Base-by-base conservation (phyloP, 2,329 filamentous ascomycete genomes). In the Fusarium piperis region DNA sequence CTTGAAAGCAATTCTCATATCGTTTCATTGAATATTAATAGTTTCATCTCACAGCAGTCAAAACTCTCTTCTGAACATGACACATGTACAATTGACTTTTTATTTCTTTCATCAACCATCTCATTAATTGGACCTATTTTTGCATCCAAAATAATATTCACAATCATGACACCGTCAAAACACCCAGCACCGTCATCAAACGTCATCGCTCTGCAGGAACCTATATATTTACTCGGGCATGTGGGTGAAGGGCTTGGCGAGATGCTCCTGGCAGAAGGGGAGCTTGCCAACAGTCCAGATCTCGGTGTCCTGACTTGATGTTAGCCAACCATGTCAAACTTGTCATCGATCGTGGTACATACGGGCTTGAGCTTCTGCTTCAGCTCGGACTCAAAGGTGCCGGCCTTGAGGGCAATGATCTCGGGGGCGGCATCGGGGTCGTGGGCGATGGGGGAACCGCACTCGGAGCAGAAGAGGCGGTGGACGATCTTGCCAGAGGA, bases 281-380 rank as follows among this genome's bases (percentile, higher is more conserved):
- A 92, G 86, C 86, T 92, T 92, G 83, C 88, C 80, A 70, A 84
- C 87, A 56, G 89, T 91, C 90, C 90, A 92, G 82, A 92, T 92
- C 83, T 92, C 90, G 73, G 89, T 90, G 74, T 90, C 86, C 86
- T 89, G 28, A n/a, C 2, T 4, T n/a, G 18, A 58, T 58, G 65
- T 75, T 35, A 75, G 72, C 64, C 18, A 39, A 23, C 5, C 5
- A 23, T 38, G 32, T 18, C 4, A 11, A 28, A 23, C 10, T 26
- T 7, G 18, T 6, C 23, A n/a, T 11, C 26, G 6, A 2, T 9
- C 11, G 11, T 16, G 4, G 10, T 23, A 83, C 86, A 73, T 75
- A 89, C 87, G 62, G 90, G 90, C 86, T 92, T 91, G 73, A 92
- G 83, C 38, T 79, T 86, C 86, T 91, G 89, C 89, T 92, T 92